These are phyloP conservation scores for Aspergillus floridensis DNA, from an alignment of 2,329 filamentous ascomycete genomes.

Conservation along the genomic window DNA sequence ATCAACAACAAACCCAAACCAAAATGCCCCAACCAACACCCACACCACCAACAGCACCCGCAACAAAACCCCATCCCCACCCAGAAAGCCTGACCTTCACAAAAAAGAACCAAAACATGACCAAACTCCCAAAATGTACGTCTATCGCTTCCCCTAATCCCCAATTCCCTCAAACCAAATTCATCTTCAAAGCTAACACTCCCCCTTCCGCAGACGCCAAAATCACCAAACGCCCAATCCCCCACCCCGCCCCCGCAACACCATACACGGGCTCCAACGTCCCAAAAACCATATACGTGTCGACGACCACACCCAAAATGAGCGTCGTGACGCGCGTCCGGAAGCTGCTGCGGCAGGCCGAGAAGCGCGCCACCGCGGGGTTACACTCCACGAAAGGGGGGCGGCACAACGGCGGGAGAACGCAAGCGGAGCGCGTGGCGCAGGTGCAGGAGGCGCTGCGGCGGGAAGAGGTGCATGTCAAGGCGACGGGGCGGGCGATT, in stretches of 20 bases:
- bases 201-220: slow-evolving; percentile 40
- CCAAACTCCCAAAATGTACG: slow-evolving; percentile 38
- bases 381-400: slow-evolving; percentile 25
- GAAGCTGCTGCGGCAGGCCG: slow-evolving; percentile 52
- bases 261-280: slow-evolving; percentile 50
- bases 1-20: background rate
- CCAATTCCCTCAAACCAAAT: background rate
- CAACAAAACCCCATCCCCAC: slow-evolving; percentile 15
- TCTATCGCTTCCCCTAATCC: background rate
- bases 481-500: slow-evolving; percentile 61
- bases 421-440: slow-evolving; percentile 33
- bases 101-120: slow-evolving; percentile 37
- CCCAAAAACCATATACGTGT: slow-evolving; percentile 59
- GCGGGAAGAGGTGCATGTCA: slow-evolving; percentile 55
- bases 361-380: slow-evolving; percentile 49
- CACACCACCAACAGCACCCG: background rate
- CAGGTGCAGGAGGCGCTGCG: slow-evolving; percentile 34
- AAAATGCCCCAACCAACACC: background rate
- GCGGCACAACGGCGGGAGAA: slow-evolving; percentile 22
- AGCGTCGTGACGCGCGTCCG: slow-evolving; percentile 59
- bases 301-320: slow-evolving; percentile 55
- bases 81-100: slow-evolving; percentile 28
- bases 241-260: slow-evolving; percentile 54
- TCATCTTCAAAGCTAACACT: background rate
- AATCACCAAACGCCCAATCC: slow-evolving; percentile 57